A percentile compares a stretch with the other conserved stretches of the same genome.
Conservation (phyloP, 2,329 filamentous ascomycete genomes). For the Pseudopyrenochaeta lycopersici region DNA sequence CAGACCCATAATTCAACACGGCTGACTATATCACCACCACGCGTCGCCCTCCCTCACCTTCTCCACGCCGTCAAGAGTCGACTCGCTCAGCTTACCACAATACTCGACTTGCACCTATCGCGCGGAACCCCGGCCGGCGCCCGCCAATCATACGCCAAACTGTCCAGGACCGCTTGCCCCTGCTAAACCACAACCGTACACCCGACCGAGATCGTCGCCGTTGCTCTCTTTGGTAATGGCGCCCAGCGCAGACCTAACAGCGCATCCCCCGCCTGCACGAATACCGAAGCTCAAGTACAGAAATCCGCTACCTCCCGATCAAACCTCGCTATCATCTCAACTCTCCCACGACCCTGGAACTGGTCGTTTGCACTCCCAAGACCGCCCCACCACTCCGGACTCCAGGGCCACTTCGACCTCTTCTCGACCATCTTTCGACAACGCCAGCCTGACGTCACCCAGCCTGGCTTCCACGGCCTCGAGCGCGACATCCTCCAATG, state of each 20-base stretch:
- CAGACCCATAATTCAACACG: neutral
- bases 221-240: constrained; percentile 37
- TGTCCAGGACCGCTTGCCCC: constrained; percentile 14
- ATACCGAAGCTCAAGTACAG: constrained; percentile 48
- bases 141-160: constrained; percentile 31
- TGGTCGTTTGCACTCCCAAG: constrained; percentile 9
- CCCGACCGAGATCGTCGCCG: constrained; percentile 36
- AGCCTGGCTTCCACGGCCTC: constrained; percentile 44
- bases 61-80: neutral
- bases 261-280: constrained; percentile 35
- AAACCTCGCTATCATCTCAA: constrained; percentile 21
- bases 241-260: constrained; percentile 35
- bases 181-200: constrained; percentile 30
- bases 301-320: constrained; percentile 38
- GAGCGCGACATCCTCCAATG: constrained; percentile 36
- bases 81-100: constrained; percentile 16
- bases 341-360: constrained; percentile 11
- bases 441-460: constrained; percentile 34
- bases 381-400: constrained; percentile 14
- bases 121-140: constrained; percentile 17
- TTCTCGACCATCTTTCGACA: constrained; percentile 25
- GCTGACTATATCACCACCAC: constrained; percentile 1
- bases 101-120: constrained; percentile 24
- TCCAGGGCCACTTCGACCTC: constrained; percentile 12
- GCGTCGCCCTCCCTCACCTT: neutral